These are phyloP conservation scores for Starmerella powellii DNA, from an alignment of 805 yeast genomes.

Conservation along the genomic window DNA sequence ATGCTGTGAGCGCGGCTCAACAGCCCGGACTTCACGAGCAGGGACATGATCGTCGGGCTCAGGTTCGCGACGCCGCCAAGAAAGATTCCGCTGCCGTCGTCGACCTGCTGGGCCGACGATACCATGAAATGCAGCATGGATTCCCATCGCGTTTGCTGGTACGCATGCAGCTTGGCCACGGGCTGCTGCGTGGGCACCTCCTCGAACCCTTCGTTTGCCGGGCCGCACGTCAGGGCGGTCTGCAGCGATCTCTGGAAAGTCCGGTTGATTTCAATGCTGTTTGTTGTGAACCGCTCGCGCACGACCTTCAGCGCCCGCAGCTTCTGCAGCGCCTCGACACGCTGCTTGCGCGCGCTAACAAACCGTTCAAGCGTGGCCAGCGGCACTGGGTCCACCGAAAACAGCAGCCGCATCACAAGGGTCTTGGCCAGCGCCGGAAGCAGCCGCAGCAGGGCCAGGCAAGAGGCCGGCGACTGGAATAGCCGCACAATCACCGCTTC, in stretches of 20 bases:
- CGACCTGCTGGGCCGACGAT: conserved; percentile 41
- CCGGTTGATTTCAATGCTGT: conserved; percentile 48
- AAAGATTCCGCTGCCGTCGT: conserved; percentile 33
- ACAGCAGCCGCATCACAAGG: conserved; percentile 75
- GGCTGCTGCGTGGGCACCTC: conserved; percentile 36
- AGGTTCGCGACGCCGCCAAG: conserved; percentile 2
- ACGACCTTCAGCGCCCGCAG: conserved; percentile 66
- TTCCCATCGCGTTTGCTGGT: conserved; percentile 88
- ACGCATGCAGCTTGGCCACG: conserved; percentile 50
- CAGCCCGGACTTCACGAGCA: conserved; percentile 67
- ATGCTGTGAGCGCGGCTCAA: conserved; percentile 59
- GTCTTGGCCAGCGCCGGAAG: conserved; percentile 83
- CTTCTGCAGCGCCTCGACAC: conserved; percentile 59
- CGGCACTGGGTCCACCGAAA: conserved; percentile 61
- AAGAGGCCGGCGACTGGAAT: conserved; percentile 83
- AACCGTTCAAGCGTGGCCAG: conserved; percentile 59
- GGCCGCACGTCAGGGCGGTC: conserved; percentile 75
- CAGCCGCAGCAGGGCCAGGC: conserved; percentile 81
- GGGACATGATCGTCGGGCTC: conserved; percentile 41
- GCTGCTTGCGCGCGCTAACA: conserved; percentile 49
- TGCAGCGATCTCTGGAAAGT: conserved; percentile 65
- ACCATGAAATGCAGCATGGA: conserved; percentile 94
- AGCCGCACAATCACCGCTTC: conserved; percentile 71
- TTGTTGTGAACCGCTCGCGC: conserved; percentile 39
- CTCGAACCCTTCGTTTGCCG: conserved; percentile 60